Conservation (phyloP, 768 basidiomycete genomes). For the Mycena epipterygia region DNA sequence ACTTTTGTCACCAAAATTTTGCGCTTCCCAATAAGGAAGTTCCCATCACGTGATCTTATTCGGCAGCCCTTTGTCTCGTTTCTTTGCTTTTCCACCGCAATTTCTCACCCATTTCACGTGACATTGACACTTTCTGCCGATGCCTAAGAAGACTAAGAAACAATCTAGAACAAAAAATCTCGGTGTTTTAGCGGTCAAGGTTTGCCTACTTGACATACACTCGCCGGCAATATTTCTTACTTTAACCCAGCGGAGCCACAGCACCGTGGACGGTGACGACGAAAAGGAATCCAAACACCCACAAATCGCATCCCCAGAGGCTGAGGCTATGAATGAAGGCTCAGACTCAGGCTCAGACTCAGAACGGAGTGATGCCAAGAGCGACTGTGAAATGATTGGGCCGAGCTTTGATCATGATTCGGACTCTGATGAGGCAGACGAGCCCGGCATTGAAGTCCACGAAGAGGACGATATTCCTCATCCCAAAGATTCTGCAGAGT, state of each 20-base stretch:
- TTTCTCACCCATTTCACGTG: no score
- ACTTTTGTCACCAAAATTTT: neutral
- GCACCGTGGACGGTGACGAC: no score
- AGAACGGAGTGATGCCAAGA: neutral
- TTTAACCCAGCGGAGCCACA: no score
- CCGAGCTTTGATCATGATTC: neutral
- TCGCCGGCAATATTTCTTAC: neutral
- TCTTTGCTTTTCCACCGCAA: neutral
- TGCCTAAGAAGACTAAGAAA: neutral
- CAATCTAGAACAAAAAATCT: neutral
- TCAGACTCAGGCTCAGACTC: neutral
- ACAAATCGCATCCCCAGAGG: no score
- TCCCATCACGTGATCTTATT: neutral
- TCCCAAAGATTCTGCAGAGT: neutral
- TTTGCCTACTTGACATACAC: neutral
- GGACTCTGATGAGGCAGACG: neutral
- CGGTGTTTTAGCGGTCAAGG: neutral
- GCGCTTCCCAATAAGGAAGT: neutral
- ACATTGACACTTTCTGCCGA: neutral
- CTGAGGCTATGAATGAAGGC: no score
- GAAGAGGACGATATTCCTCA: conserved; percentile 1
- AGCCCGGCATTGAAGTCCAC: neutral
- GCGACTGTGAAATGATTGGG: neutral
- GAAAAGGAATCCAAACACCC: neutral
- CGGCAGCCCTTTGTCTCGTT: neutral